Conservation (phyloP, 2,329 filamentous ascomycete species). For the Diaporthe longicolla region DNA sequence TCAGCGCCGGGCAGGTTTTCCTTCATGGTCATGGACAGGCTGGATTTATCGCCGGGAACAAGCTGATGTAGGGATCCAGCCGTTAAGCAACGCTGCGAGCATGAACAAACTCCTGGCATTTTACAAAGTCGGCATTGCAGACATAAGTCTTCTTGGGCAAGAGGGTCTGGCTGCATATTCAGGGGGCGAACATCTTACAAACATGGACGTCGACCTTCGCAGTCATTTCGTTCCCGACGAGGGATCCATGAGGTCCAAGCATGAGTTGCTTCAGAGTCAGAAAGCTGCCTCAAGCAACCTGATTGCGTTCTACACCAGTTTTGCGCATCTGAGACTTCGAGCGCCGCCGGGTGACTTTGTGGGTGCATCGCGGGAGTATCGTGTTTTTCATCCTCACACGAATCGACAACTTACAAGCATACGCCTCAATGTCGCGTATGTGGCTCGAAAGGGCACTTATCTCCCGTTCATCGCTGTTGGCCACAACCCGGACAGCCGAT, state of each 20-base stretch:
- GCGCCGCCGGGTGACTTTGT: neutral
- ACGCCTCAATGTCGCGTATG: slow-evolving; percentile 1
- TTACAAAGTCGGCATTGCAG: neutral
- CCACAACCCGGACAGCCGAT: neutral
- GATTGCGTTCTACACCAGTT: neutral
- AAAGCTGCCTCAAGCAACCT: too few species aligned
- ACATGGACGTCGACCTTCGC: neutral
- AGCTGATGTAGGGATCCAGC: slow-evolving; percentile 17
- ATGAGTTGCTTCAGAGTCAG: neutral
- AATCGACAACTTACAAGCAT: slow-evolving; percentile 10
- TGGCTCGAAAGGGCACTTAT: neutral
- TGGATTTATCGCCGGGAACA: slow-evolving; percentile 34
- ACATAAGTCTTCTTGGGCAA: neutral
- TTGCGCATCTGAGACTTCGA: neutral
- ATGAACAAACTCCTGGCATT: neutral
- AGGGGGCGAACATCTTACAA: neutral
- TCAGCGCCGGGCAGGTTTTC: slow-evolving; percentile 18
- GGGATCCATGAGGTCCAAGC: neutral
- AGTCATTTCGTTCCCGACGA: neutral
- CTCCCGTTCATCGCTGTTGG: neutral
- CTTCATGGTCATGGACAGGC: slow-evolving; percentile 35
- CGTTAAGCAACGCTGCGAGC: neutral
- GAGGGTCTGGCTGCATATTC: neutral
- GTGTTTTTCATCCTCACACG: neutral
- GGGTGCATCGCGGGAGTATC: neutral